phyloP scores from a whole-genome alignment of 768 basidiomycete species.

The Lactarius sanguifluus region DNA sequence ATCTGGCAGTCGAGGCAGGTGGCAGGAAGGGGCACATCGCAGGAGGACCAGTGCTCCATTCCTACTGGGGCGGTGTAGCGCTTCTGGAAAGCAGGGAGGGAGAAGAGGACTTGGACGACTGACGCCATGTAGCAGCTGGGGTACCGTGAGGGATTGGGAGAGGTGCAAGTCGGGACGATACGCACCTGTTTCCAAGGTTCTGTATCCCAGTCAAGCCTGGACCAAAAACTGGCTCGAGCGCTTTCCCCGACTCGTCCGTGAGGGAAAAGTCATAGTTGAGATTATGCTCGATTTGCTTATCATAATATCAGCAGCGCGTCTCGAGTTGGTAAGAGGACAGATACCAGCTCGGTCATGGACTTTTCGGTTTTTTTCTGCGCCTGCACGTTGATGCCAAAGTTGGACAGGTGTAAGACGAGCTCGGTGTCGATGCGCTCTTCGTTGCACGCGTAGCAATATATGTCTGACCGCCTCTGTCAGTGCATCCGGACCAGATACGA shows the following conservation, averaged over 20 bases:
- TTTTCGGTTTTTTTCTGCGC: conserved; percentile 90
- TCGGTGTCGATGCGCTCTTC: conserved; percentile 80
- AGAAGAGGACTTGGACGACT: conserved; percentile 81
- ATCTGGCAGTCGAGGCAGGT: conserved; percentile 95
- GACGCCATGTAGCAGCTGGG: conserved; percentile 96
- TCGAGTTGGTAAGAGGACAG: conserved; percentile 27
- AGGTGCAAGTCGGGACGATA: background rate
- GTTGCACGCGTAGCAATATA: conserved; percentile 92
- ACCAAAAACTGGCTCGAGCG: conserved; percentile 86
- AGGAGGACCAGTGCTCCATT: conserved; percentile 55
- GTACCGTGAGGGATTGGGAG: conserved; percentile 4
- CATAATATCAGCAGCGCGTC: background rate
- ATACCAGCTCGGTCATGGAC: conserved; percentile 91
- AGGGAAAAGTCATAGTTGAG: conserved; percentile 92
- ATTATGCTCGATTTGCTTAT: conserved; percentile 94
- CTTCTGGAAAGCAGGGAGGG: conserved; percentile 70
- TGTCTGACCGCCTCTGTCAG: conserved; percentile 49
- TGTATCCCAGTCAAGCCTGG: conserved; percentile 84
- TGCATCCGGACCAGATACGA: background rate
- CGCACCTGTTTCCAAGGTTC: conserved; percentile 89
- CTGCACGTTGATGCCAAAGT: conserved; percentile 85
- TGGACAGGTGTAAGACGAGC: conserved; percentile 66
- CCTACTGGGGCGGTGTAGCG: conserved; percentile 58
- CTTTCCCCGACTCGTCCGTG: conserved; percentile 80
- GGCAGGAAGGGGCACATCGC: conserved; percentile 68